These are phyloP conservation scores for Daldinia decipiens DNA, from an alignment of 495 filamentous ascomycete genomes.

Conservation along the genomic window DNA sequence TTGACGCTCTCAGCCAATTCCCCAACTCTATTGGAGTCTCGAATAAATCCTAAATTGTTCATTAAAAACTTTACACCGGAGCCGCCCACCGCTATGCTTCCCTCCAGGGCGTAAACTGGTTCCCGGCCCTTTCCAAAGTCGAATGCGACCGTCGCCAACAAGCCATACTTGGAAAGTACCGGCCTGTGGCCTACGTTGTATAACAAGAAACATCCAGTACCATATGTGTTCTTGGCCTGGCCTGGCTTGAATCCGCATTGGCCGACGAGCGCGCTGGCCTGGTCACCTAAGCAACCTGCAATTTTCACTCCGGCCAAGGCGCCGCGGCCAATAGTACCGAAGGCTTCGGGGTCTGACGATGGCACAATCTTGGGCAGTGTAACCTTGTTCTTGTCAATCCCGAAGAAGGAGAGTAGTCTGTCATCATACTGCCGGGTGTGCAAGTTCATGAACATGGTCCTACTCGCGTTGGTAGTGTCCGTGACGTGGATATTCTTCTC, in stretches of 20 bases:
- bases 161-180: constrained; percentile 88
- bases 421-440: constrained; percentile 88
- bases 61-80: constrained; percentile 89
- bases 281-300: constrained; percentile 89
- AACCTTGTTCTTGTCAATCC: constrained; percentile 77
- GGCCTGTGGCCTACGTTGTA: constrained; percentile 94
- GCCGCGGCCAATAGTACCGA: constrained; percentile 74
- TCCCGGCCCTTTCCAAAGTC: constrained; percentile 78
- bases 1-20: constrained; percentile 82
- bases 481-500: constrained; percentile 75
- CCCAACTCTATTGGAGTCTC: constrained; percentile 79
- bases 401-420: constrained; percentile 82
- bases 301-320: constrained; percentile 80
- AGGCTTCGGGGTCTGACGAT: constrained; percentile 80
- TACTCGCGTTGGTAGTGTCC: constrained; percentile 89
- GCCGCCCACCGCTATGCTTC: constrained; percentile 90
- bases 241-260: constrained; percentile 91
- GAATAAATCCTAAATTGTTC: constrained; percentile 88
- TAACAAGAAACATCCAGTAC: constrained; percentile 93
- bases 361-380: constrained; percentile 86
- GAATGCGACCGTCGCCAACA: constrained; percentile 89
- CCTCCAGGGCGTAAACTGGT: constrained; percentile 91
- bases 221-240: constrained; percentile 94
- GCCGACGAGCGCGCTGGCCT: constrained; percentile 90
- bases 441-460: constrained; percentile 98